Evolutionary conservation across 768 basidiomycete genomes (phyloP).

Genomic region (Russula dissimulans): DNA sequence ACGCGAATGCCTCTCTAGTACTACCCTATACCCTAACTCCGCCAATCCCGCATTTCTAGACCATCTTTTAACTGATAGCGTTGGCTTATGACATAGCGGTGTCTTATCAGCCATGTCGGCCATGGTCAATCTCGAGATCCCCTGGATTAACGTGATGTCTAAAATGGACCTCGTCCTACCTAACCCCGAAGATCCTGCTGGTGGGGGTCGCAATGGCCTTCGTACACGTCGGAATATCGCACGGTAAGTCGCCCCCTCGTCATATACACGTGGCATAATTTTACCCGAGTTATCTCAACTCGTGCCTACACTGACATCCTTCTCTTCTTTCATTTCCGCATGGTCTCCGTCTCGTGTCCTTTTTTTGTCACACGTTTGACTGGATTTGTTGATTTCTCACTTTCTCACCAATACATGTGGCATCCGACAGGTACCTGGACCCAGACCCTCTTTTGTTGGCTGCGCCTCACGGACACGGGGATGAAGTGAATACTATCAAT

Average conservation of each 20-base stretch:
- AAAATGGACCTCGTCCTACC: constrained; percentile 95
- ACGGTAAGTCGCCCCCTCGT: constrained; percentile 38
- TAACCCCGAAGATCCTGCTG: constrained; percentile 48
- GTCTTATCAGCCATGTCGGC: constrained; percentile 98
- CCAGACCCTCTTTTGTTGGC: constrained; percentile 86
- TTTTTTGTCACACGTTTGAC: constrained; percentile 13
- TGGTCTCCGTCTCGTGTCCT: constrained; percentile 1
- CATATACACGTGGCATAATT: constrained; percentile 15
- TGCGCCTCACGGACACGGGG: constrained; percentile 44
- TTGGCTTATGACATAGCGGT: constrained; percentile 42
- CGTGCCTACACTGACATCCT: constrained; percentile 9
- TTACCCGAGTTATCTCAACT: constrained; percentile 6
- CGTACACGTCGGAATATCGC: constrained; percentile 74
- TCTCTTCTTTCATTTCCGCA: constrained; percentile 21
- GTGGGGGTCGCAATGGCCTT: constrained; percentile 56
- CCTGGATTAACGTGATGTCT: constrained; percentile 96
- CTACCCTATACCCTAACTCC: constrained; percentile 13
- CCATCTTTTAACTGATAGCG: constrained; percentile 9
- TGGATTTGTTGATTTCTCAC: constrained; percentile 11
- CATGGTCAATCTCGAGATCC: constrained; percentile 96
- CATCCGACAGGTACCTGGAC: constrained; percentile 62
- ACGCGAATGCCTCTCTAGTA: neutral
- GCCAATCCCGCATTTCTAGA: constrained; percentile 5
- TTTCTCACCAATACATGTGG: constrained; percentile 7
- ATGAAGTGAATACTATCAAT: constrained; percentile 47